A percentile compares a stretch with the other conserved stretches of the same genome.
Evolutionary conservation across 208 protist species (phyloP).

Genomic region (Acanthamoeba royreba): DNA sequence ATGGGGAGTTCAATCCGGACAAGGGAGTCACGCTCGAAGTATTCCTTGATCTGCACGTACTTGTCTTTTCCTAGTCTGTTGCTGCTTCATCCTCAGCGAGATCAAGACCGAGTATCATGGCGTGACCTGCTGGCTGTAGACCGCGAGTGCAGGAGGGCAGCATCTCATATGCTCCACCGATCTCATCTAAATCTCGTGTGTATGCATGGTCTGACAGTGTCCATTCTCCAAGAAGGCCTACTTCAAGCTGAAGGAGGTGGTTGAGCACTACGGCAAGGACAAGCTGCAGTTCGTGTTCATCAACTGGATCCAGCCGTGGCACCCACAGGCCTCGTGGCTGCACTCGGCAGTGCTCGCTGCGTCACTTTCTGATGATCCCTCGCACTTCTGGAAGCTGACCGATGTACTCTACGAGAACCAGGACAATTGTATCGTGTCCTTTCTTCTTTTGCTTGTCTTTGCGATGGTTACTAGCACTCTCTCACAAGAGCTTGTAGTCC

Average conservation of each 20-base stretch:
- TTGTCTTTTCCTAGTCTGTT: not conserved
- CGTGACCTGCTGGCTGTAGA: too few species aligned
- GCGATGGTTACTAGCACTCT: too few species aligned
- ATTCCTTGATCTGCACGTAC: constrained; percentile 22
- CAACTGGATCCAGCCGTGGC: constrained; percentile 44
- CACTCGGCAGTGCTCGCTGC: constrained; percentile 3
- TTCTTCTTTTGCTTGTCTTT: not conserved
- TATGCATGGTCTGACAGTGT: not conserved
- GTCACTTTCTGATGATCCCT: not conserved
- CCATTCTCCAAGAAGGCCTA: constrained; percentile 39
- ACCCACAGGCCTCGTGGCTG: constrained; percentile 15
- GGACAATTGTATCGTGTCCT: not conserved
- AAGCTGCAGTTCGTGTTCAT: not conserved
- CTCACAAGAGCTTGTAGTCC: not conserved
- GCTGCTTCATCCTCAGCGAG: not conserved
- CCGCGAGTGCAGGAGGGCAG: too few species aligned
- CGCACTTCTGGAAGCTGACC: constrained; percentile 7
- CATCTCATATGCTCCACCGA: too few species aligned
- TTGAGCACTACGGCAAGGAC: constrained; percentile 23
- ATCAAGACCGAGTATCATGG: not conserved
- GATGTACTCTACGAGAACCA: constrained; percentile 29
- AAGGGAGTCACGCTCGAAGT: constrained; percentile 24
- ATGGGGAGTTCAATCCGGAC: not conserved
- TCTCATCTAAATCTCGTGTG: too few species aligned
- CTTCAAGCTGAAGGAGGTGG: constrained; percentile 27